Evolutionary conservation across 345 rosid species (phyloP).

Genomic region (Psidium friedrichsthalianum): DNA sequence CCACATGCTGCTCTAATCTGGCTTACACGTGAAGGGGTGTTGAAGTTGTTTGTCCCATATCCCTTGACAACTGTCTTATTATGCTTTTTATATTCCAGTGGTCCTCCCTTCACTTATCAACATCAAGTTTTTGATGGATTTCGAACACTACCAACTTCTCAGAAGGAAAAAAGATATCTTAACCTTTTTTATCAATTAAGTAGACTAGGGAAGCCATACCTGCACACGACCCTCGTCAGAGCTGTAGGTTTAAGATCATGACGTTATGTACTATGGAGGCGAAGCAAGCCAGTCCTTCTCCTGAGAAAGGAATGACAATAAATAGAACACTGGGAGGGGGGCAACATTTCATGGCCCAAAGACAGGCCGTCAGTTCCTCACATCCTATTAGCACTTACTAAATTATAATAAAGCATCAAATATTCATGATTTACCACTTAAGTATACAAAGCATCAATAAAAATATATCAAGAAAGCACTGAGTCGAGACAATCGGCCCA

Average conservation of each 20-base stretch:
- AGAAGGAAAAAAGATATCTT: neutral
- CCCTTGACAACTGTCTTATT: too few species aligned
- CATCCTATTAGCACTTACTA: neutral
- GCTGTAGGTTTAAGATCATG: constrained; percentile 99
- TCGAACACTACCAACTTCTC: neutral
- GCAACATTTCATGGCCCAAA: neutral
- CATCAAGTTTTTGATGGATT: too few species aligned
- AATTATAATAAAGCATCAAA: neutral
- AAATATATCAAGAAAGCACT: neutral
- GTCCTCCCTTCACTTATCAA: too few species aligned
- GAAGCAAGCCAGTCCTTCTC: constrained; percentile 99
- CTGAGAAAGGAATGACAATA: too few species aligned
- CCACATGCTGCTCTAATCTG: too few species aligned
- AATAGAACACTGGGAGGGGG: too few species aligned
- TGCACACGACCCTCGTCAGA: constrained; percentile 99
- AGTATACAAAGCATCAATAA: neutral
- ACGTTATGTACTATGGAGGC: constrained; percentile 97
- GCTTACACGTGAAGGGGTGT: too few species aligned
- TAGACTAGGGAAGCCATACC: constrained; percentile 25
- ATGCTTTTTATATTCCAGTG: too few species aligned
- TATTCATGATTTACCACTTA: neutral
- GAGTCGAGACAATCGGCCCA: neutral
- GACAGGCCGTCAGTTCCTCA: neutral
- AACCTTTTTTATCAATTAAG: neutral
- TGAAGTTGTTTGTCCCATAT: too few species aligned